Conservation (phyloP, 2,329 filamentous ascomycete species). For the Zarea fungicola region DNA sequence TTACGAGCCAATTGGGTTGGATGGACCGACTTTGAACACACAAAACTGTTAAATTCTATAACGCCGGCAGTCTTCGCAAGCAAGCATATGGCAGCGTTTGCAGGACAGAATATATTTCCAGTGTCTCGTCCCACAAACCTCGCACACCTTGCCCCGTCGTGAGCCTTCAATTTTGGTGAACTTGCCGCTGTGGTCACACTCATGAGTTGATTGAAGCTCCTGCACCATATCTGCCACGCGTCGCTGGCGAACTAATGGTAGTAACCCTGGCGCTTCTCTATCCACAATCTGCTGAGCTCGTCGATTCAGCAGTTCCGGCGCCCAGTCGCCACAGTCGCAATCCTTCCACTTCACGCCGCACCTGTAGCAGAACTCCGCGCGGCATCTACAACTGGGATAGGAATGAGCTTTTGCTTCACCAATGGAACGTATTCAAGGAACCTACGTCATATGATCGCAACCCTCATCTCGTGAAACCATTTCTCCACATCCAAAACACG, state of each 20-base stretch:
- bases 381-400: conserved; percentile 10
- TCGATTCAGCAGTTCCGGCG: conserved; percentile 9
- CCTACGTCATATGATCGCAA: conserved; percentile 15
- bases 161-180: conserved; percentile 6
- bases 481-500: conserved; percentile 13
- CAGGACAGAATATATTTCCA: conserved; percentile 13
- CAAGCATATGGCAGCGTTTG: conserved; percentile 10
- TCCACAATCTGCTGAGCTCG: conserved; percentile 14
- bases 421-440: no score
- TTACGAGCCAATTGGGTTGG: no score
- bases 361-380: conserved; percentile 13
- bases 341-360: conserved; percentile 14
- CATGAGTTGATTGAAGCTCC: conserved; percentile 10
- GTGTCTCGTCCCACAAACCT: conserved; percentile 7
- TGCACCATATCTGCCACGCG: conserved; percentile 7
- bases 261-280: conserved; percentile 13
- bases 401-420: no score
- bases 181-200: conserved; percentile 9
- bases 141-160: not conserved
- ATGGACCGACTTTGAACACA: no score
- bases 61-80: not conserved
- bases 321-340: conserved; percentile 13
- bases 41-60: no score
- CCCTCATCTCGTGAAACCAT: conserved; percentile 12
- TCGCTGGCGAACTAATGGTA: conserved; percentile 3